A percentile compares a stretch with the other conserved stretches of the same genome.
phyloP scores from a whole-genome alignment of 805 yeast genomes.

The Candida xyloterini region DNA sequence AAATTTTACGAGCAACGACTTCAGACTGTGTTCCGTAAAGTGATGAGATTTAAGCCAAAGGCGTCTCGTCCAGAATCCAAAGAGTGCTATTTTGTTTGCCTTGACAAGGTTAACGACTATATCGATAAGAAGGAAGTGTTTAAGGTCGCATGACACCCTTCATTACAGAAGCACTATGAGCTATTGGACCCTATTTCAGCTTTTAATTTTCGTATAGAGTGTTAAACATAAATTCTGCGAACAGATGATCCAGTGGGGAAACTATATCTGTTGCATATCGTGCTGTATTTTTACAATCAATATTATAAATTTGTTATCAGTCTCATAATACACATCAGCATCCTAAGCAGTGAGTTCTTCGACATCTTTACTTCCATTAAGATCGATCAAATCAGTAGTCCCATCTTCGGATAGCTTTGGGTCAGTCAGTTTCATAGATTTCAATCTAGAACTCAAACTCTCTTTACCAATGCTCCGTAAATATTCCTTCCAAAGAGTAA shows the following conservation, averaged over 20 bases:
- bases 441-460: slow-evolving; percentile 60
- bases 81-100: slow-evolving; percentile 78
- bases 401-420: slow-evolving; percentile 34
- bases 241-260: no score
- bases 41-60: slow-evolving; percentile 70
- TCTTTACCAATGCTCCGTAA: slow-evolving; percentile 51
- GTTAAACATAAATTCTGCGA: no score
- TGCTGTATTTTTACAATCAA: background rate
- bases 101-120: slow-evolving; percentile 41
- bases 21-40: slow-evolving; percentile 56
- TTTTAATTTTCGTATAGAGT: no score
- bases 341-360: slow-evolving; percentile 19
- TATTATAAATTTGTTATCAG: background rate
- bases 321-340: background rate
- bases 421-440: slow-evolving; percentile 13
- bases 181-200: no score
- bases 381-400: slow-evolving; percentile 25
- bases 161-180: background rate
- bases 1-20: slow-evolving; percentile 56
- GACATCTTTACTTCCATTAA: slow-evolving; percentile 18
- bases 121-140: slow-evolving; percentile 46
- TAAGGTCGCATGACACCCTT: slow-evolving; percentile 14
- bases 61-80: slow-evolving; percentile 78
- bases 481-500: slow-evolving; percentile 65
- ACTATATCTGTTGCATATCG: background rate